Evolutionary conservation across 306 rosid species (phyloP).

Genomic region (Hippophae rhamnoides): DNA sequence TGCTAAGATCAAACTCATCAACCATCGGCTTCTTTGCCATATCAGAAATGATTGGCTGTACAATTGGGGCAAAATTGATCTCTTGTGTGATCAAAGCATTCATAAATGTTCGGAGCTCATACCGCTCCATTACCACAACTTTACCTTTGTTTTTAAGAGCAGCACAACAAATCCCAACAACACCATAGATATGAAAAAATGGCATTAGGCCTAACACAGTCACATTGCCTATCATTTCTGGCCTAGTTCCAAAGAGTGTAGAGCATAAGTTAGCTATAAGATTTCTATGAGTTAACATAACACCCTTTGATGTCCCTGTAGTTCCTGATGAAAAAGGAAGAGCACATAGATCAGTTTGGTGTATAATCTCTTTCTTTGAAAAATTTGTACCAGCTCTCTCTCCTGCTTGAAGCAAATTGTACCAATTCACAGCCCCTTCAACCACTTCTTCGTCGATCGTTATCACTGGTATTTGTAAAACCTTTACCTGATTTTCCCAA

Average conservation of each 20-base stretch:
- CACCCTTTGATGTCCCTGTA: constrained; percentile 87
- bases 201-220: constrained; percentile 76
- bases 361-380: constrained; percentile 17
- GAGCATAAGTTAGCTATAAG: constrained; percentile 82
- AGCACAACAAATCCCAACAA: constrained; percentile 89
- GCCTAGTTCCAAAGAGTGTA: constrained; percentile 47
- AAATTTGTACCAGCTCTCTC: constrained; percentile 36
- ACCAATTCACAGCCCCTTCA: constrained; percentile 71
- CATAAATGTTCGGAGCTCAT: constrained; percentile 55
- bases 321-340: constrained; percentile 97
- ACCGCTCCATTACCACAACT: constrained; percentile 84
- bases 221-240: constrained; percentile 59
- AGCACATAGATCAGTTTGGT: constrained; percentile 74
- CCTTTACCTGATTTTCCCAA: constrained; percentile 46
- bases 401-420: constrained; percentile 64
- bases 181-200: constrained; percentile 85
- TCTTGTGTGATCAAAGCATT: constrained; percentile 66
- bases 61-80: constrained; percentile 80
- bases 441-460: constrained; percentile 51
- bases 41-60: constrained; percentile 76
- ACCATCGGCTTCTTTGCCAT: constrained; percentile 77
- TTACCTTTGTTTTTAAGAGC: constrained; percentile 72
- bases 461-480: constrained; percentile 49
- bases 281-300: constrained; percentile 74
- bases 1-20: constrained; percentile 65